A percentile compares a stretch with the other conserved stretches of the same genome.
Evolutionary conservation across 225 moss, liverwort and hornwort species (phyloP).

Genomic region (Polytrichum formosum): DNA sequence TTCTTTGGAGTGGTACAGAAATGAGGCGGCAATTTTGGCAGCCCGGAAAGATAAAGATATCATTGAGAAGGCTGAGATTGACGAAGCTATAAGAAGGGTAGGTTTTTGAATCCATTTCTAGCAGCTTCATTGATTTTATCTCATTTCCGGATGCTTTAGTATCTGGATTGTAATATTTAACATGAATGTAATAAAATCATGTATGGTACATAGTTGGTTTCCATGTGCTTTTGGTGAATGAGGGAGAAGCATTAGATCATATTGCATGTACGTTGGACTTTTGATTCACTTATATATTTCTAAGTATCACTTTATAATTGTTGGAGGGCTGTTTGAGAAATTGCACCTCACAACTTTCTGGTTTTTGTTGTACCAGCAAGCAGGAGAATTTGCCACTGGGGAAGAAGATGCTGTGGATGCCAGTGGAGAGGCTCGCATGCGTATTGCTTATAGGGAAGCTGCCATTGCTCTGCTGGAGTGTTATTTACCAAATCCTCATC

Average conservation of each 20-base stretch:
- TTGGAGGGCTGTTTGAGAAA: no score
- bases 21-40: conserved; percentile 97
- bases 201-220: background rate
- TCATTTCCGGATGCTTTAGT: no score
- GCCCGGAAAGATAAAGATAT: conserved; percentile 94
- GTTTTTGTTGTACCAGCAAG: conserved; percentile 63
- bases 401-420: conserved; percentile 89
- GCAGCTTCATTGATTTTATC: no score
- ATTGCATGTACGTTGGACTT: no score
- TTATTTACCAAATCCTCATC: conserved; percentile 69
- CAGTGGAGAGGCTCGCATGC: conserved; percentile 84
- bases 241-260: background rate
- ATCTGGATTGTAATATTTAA: no score
- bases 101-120: background rate
- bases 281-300: no score
- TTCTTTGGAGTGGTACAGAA: conserved; percentile 39
- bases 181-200: no score
- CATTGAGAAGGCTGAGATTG: conserved; percentile 71
- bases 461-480: conserved; percentile 91
- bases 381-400: conserved; percentile 90
- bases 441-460: conserved; percentile 92
- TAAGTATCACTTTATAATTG: no score
- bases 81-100: conserved; percentile 91
- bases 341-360: no score
- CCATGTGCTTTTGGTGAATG: background rate